Conservation (phyloP, 202 grass and related monocot genomes). For the Setaria italica region DNA sequence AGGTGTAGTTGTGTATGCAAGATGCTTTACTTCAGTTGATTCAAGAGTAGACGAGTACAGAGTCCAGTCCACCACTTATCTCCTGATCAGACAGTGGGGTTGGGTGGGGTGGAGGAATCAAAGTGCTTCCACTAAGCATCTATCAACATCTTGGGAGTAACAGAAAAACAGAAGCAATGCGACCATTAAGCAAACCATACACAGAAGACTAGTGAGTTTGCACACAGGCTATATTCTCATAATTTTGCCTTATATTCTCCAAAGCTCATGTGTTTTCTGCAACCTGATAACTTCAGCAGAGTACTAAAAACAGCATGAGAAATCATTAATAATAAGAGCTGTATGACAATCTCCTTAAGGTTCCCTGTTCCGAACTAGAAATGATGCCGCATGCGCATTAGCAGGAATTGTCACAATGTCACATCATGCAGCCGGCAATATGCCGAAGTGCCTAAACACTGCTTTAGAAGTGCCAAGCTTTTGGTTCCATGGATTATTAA, state of each 20-base stretch:
- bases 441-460: not conserved
- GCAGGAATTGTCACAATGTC: constrained; percentile 23
- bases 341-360: constrained; percentile 27
- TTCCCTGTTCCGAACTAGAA: constrained; percentile 25
- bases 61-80: constrained; percentile 42
- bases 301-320: constrained; percentile 32
- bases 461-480: constrained; percentile 23
- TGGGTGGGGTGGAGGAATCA: not conserved
- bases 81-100: constrained; percentile 14
- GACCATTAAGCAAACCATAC: constrained; percentile 49
- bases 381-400: constrained; percentile 28
- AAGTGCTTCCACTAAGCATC: constrained; percentile 46
- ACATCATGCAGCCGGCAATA: constrained; percentile 20
- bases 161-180: constrained; percentile 41
- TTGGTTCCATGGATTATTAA: constrained; percentile 21
- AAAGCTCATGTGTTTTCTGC: not conserved
- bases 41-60: constrained; percentile 18
- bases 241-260: constrained; percentile 18
- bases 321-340: constrained; percentile 32
- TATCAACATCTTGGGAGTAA: constrained; percentile 51
- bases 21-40: constrained; percentile 38
- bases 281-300: constrained; percentile 22
- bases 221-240: constrained; percentile 46
- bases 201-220: constrained; percentile 38
- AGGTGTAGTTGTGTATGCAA: constrained; percentile 19